Evolutionary conservation across 768 basidiomycete species (phyloP).

Genomic region (Lyophyllum atratum): DNA sequence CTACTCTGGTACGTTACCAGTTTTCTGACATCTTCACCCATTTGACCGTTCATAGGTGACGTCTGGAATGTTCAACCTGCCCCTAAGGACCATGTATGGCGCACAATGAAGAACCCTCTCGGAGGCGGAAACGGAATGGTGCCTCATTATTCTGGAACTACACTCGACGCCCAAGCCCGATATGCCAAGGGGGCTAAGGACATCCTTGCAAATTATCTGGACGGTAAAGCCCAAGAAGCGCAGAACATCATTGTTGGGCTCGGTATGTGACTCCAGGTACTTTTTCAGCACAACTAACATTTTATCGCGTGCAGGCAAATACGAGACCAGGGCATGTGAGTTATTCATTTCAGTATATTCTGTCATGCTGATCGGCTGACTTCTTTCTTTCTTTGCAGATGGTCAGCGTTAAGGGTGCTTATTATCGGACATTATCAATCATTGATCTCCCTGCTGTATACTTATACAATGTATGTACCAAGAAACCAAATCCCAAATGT

Average conservation of each 20-base stretch:
- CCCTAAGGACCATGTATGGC: conserved; percentile 84
- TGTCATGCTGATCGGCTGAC: not conserved
- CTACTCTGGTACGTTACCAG: conserved; percentile 36
- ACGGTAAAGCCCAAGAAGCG: conserved; percentile 65
- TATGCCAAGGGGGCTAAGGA: conserved; percentile 74
- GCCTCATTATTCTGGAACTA: conserved; percentile 86
- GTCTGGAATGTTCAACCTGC: conserved; percentile 91
- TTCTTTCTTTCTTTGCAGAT: conserved; percentile 34
- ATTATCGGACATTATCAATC: not conserved
- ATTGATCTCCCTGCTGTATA: not conserved
- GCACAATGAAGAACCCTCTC: conserved; percentile 77
- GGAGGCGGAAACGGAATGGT: conserved; percentile 91
- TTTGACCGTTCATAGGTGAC: conserved; percentile 41
- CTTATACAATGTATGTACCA: not conserved
- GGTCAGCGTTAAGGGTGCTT: conserved; percentile 45
- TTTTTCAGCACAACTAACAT: not conserved
- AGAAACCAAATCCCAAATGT: not conserved
- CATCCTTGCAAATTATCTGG: conserved; percentile 74
- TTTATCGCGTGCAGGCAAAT: conserved; percentile 31
- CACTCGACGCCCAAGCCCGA: conserved; percentile 85
- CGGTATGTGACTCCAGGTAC: conserved; percentile 44
- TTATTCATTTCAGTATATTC: conserved; percentile 2
- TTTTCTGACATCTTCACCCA: not conserved
- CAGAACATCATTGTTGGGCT: conserved; percentile 81
- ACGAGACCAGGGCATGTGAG: conserved; percentile 49